Evolutionary conservation across 192 early-diverging fungal species (phyloP), one percentile per base, ranked within the genome.

Genomic region (Coemansia biformis): DNA sequence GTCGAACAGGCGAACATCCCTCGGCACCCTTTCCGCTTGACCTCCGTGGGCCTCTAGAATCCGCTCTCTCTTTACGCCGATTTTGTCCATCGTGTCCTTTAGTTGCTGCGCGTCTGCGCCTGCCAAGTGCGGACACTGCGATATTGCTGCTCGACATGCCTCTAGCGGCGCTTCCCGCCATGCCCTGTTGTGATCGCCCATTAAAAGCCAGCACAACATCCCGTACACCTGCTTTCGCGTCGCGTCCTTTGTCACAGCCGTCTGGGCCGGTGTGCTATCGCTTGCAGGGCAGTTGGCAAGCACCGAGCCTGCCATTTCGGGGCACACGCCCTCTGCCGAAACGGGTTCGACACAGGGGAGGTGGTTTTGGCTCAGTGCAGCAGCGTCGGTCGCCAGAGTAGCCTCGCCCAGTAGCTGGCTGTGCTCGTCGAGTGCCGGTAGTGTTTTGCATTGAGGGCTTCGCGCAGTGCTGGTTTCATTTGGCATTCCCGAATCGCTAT

Each of bases 201-300:
- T 28, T 17, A 55, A 49, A 35, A 69, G 36, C 66, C 66, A 69
- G 46, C 59, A 69, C 18, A 69, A 47, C 52, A 69, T 61, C 16
- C 66, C 58, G 31, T 69, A 69, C 4, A 69, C 44, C 33, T 69
- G 53, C 43, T 63, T 63, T 19, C 41, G 61, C 37, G 61, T 56
- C 28, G 49, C 32, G 8, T 37, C n/a, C 13, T 24, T 11, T 11
- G 42, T 17, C 46, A 23, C n/a, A 3, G n/a, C 28, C 22, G 43
- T 19, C 8, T 38, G 36, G 15, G 24, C 35, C 1, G 48, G 12
- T 3, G 37, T n/a, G n/a, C n/a, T n/a, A n/a, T n/a, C n/a, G n/a
- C n/a, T n/a, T n/a, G n/a, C n/a, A n/a, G n/a, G n/a, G n/a, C n/a
- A n/a, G n/a, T n/a, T n/a, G n/a, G n/a, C n/a, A n/a, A n/a, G n/a